Evolutionary conservation across 495 filamentous ascomycete species (phyloP).

Genomic region (Neurospora sp.): DNA sequence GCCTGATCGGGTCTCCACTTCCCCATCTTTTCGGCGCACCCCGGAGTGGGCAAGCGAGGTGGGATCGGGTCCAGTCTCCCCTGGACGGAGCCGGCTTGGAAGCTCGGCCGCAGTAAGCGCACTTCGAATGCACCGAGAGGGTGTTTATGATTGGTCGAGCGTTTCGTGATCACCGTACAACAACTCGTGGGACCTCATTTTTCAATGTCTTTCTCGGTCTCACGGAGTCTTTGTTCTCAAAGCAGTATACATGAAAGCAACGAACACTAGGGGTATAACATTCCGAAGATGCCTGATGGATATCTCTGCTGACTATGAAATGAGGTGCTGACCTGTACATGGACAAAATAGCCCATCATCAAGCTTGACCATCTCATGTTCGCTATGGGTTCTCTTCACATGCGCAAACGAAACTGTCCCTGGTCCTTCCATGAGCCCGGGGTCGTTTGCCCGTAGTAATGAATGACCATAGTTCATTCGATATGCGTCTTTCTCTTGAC

Average conservation of each 20-base stretch:
- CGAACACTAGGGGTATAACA: not conserved
- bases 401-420: not conserved
- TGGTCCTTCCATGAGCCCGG: not conserved
- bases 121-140: not conserved
- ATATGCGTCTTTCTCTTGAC: not conserved
- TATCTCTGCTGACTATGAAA: not conserved
- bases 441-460: not conserved
- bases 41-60: not conserved
- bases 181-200: not conserved
- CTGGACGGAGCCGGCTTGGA: not conserved
- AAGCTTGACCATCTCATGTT: not conserved
- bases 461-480: not conserved
- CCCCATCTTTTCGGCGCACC: not conserved
- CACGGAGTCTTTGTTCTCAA: not conserved
- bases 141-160: not conserved
- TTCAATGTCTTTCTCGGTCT: not conserved
- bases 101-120: not conserved
- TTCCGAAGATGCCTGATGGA: not conserved
- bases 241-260: not conserved
- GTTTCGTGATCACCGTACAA: not conserved
- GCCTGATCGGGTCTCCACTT: not conserved
- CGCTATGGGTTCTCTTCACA: not conserved
- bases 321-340: not conserved
- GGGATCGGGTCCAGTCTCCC: not conserved
- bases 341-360: not conserved